Conservation (phyloP, 129 eudicot species). For the Flaveria bidentis region DNA sequence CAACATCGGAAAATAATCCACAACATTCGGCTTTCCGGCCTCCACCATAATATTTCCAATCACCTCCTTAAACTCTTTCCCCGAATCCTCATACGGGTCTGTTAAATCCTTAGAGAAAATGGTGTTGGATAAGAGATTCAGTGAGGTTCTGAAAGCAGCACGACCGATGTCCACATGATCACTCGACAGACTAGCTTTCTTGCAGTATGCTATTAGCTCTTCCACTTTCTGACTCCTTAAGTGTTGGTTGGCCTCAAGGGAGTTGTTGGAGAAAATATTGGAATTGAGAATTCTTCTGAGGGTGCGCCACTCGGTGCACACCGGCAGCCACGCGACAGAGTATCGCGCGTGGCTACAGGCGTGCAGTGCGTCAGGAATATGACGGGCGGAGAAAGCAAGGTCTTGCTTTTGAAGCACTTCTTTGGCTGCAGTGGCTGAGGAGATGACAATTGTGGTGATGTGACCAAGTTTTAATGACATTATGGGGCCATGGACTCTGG, state of each 20-base stretch:
- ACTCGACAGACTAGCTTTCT: conserved; percentile 11
- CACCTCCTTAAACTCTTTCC: conserved; percentile 35
- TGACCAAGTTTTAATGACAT: conserved; percentile 45
- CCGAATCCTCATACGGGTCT: conserved; percentile 34
- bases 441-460: conserved; percentile 48
- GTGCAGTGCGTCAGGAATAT: conserved; percentile 46
- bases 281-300: conserved; percentile 19
- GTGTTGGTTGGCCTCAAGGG: conserved; percentile 33
- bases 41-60: conserved; percentile 29
- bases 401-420: conserved; percentile 67
- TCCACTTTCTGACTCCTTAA: conserved; percentile 32
- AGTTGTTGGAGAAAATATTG: conserved; percentile 28
- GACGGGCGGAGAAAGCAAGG: conserved; percentile 49
- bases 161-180: conserved; percentile 53
- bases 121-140: conserved; percentile 43
- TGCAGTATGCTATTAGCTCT: conserved; percentile 34
- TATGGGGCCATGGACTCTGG: conserved; percentile 43
- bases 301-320: conserved; percentile 25
- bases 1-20: conserved; percentile 38
- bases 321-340: conserved; percentile 39
- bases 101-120: conserved; percentile 42
- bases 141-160: conserved; percentile 48
- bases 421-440: conserved; percentile 54
- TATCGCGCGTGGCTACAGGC: conserved; percentile 44
- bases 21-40: conserved; percentile 35